Conservation (phyloP, 805 yeast genomes). For the Hanseniaspora guilliermondii region DNA sequence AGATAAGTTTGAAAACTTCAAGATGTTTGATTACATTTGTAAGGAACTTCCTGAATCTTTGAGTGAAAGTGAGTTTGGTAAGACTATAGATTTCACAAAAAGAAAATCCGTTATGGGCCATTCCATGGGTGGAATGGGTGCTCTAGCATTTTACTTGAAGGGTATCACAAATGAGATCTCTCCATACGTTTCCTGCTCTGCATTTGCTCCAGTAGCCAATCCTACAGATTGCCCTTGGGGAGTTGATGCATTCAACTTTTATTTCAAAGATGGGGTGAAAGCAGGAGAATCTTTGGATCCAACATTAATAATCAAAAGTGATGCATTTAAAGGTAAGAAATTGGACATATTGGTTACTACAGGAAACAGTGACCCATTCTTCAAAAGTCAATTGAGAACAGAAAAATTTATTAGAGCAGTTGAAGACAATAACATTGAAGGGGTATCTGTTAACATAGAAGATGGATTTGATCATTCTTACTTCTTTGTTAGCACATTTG, state of each 20-base stretch:
- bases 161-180: constrained; percentile 41
- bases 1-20: constrained; percentile 54
- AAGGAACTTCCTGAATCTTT: constrained; percentile 53
- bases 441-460: constrained; percentile 47
- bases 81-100: constrained; percentile 43
- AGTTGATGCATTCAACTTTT: constrained; percentile 63
- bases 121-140: constrained; percentile 98
- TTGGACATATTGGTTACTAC: constrained; percentile 67
- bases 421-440: constrained; percentile 45
- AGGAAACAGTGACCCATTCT: constrained; percentile 70
- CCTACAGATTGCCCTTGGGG: constrained; percentile 83
- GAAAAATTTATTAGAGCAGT: constrained; percentile 52
- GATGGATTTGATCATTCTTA: constrained; percentile 89
- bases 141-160: constrained; percentile 54
- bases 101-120: constrained; percentile 81
- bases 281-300: constrained; percentile 75
- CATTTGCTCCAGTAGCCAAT: constrained; percentile 81
- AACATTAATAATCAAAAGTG: constrained; percentile 47
- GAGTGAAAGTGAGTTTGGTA: constrained; percentile 28
- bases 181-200: constrained; percentile 62
- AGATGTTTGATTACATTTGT: constrained; percentile 76
- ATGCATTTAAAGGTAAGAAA: constrained; percentile 33
- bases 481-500: constrained; percentile 69
- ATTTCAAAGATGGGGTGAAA: constrained; percentile 36
- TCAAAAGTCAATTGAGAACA: constrained; percentile 57